These are phyloP conservation scores for Malbranchea zuffiana DNA, from an alignment of 2,329 filamentous ascomycete species.

Conservation along the genomic window DNA sequence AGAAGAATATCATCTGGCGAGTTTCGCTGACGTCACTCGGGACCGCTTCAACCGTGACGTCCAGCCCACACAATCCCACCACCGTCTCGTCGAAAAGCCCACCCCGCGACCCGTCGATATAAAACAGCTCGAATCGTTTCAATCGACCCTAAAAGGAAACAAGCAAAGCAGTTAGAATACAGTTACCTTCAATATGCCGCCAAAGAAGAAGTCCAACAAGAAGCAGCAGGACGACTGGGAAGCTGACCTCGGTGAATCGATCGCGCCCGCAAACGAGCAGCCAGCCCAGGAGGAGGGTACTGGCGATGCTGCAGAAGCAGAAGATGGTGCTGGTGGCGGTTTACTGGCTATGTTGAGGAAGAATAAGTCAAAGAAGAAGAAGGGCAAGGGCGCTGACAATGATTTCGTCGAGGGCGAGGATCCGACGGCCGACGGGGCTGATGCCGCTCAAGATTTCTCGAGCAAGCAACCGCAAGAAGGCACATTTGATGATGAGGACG, in stretches of 20 bases:
- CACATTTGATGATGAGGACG: constrained; percentile 68
- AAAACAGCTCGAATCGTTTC: no score
- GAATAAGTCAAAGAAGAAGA: constrained; percentile 79
- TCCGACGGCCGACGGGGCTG: constrained; percentile 43
- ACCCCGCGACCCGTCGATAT: constrained; percentile 6
- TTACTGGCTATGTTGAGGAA: constrained; percentile 72
- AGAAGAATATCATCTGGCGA: no score
- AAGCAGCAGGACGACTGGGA: constrained; percentile 87
- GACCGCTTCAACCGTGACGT: neutral
- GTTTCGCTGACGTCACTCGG: constrained; percentile 8
- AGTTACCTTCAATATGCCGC: constrained; percentile 52
- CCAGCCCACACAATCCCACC: constrained; percentile 4
- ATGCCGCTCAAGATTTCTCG: constrained; percentile 41
- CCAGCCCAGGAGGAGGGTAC: neutral
- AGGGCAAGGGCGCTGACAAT: constrained; percentile 61
- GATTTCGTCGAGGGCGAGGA: constrained; percentile 64
- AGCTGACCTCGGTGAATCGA: constrained; percentile 71
- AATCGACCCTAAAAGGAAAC: no score
- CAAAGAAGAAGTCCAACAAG: constrained; percentile 92
- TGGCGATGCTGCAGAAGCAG: constrained; percentile 38
- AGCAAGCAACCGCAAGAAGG: constrained; percentile 71
- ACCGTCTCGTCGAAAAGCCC: constrained; percentile 5
- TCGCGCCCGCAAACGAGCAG: constrained; percentile 31
- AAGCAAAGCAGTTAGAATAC: neutral
- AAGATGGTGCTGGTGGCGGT: constrained; percentile 48